phyloP scores from a whole-genome alignment of 768 basidiomycete genomes.

The Rhizopogon salebrosus region DNA sequence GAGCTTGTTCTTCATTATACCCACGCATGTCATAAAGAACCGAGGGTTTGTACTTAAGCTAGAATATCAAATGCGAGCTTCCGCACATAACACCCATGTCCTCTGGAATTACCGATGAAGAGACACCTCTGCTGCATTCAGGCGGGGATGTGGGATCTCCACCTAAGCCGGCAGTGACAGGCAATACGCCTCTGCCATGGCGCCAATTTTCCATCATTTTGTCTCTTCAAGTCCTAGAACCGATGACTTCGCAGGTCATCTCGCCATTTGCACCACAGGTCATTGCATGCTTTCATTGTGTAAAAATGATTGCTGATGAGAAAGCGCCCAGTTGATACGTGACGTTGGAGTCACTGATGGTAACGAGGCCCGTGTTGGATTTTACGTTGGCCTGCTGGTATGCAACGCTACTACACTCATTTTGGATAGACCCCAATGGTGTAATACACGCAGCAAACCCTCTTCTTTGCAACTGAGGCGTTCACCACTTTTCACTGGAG shows the following conservation, averaged over 20 bases:
- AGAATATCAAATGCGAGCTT: neutral
- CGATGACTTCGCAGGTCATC: slow-evolving; percentile 65
- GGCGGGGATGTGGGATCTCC: slow-evolving; percentile 23
- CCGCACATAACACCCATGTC: slow-evolving; percentile 1
- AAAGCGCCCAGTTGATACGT: slow-evolving; percentile 4
- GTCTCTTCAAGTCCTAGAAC: slow-evolving; percentile 66
- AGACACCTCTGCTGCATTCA: slow-evolving; percentile 44
- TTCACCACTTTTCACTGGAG: slow-evolving; percentile 39
- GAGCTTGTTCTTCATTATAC: neutral
- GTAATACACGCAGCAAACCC: slow-evolving; percentile 28
- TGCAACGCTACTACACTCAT: slow-evolving; percentile 1
- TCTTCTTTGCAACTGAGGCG: slow-evolving; percentile 40
- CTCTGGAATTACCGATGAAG: slow-evolving; percentile 36
- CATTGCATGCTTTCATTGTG: slow-evolving; percentile 11
- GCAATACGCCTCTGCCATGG: slow-evolving; percentile 54
- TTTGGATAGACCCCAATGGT: slow-evolving; percentile 23
- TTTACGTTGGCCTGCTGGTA: slow-evolving; percentile 39
- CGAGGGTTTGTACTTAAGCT: neutral
- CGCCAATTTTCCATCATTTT: slow-evolving; percentile 59
- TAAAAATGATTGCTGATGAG: neutral
- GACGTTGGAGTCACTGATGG: slow-evolving; percentile 28
- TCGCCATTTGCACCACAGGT: slow-evolving; percentile 67
- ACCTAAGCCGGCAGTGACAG: slow-evolving; percentile 8
- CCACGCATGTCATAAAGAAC: neutral
- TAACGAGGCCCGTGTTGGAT: slow-evolving; percentile 35